A percentile compares a stretch with the other conserved stretches of the same genome.
phyloP scores from a whole-genome alignment of 495 filamentous ascomycete species.

The Sordaria brevicollis region DNA sequence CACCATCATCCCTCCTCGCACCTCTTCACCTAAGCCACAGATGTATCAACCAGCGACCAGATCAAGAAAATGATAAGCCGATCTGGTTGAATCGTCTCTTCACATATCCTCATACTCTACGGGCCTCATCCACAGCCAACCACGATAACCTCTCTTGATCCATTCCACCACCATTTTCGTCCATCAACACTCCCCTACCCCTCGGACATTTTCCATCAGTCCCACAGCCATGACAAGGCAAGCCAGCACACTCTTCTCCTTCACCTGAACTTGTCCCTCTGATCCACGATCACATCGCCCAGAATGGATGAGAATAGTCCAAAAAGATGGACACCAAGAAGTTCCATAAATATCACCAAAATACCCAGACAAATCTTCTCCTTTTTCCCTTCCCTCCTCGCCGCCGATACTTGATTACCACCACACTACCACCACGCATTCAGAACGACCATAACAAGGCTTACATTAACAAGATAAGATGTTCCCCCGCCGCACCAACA shows the following conservation, averaged over 20 bases:
- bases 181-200: neutral
- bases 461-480: neutral
- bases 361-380: neutral
- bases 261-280: neutral
- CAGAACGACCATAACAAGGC: neutral
- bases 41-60: neutral
- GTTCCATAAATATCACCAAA: neutral
- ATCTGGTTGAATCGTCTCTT: neutral
- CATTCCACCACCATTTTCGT: neutral
- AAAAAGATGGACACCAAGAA: neutral
- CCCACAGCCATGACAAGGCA: neutral
- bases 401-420: neutral
- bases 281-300: neutral
- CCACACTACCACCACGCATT: neutral
- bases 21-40: neutral
- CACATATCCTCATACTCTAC: neutral
- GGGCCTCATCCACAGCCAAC: neutral
- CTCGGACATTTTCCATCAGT: neutral
- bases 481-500: neutral
- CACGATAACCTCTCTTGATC: neutral
- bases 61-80: neutral
- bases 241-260: neutral
- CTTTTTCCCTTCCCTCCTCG: neutral
- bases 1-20: neutral
- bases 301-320: neutral